Percentiles rank a stretch among this genome's conserved stretches.
Evolutionary conservation across 2,329 filamentous ascomycete genomes (phyloP).

Genomic region (Cordyceps javanica): DNA sequence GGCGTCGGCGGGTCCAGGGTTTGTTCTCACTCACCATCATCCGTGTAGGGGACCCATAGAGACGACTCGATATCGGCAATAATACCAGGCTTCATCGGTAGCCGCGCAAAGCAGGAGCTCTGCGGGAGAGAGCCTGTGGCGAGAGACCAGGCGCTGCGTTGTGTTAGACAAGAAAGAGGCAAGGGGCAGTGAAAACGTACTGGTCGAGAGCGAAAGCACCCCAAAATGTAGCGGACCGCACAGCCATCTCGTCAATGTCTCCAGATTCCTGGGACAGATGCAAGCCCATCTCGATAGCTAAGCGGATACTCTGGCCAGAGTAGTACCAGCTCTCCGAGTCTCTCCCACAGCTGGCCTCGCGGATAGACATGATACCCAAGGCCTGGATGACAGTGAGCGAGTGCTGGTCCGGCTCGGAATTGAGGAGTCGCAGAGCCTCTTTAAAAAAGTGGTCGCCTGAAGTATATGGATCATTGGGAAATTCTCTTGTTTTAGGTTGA

Average conservation of each 20-base stretch:
- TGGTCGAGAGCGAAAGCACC: conserved; percentile 58
- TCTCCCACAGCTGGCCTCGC: conserved; percentile 66
- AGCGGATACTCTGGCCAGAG: conserved; percentile 63
- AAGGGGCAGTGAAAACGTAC: conserved; percentile 35
- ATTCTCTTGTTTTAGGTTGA: conserved; percentile 55
- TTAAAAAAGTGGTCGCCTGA: conserved; percentile 71
- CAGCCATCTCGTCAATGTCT: conserved; percentile 51
- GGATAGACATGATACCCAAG: conserved; percentile 67
- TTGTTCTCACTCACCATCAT: conserved; percentile 43
- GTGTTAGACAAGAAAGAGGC: conserved; percentile 16
- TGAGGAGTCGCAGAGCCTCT: conserved; percentile 57
- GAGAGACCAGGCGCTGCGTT: conserved; percentile 56
- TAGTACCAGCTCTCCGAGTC: conserved; percentile 70
- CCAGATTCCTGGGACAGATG: conserved; percentile 46
- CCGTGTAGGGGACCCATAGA: conserved; percentile 53
- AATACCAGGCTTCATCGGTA: conserved; percentile 54
- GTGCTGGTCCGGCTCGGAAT: conserved; percentile 52
- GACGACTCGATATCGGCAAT: conserved; percentile 55
- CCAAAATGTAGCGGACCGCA: conserved; percentile 56
- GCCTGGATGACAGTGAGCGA: conserved; percentile 67
- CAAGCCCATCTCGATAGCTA: conserved; percentile 66
- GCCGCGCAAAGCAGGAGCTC: conserved; percentile 49
- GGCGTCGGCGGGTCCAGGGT: background rate
- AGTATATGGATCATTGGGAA: conserved; percentile 54
- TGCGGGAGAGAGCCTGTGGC: conserved; percentile 57